These are phyloP conservation scores for Xylariaceae sp. DNA, from an alignment of 2,329 filamentous ascomycete genomes.

Conservation along the genomic window DNA sequence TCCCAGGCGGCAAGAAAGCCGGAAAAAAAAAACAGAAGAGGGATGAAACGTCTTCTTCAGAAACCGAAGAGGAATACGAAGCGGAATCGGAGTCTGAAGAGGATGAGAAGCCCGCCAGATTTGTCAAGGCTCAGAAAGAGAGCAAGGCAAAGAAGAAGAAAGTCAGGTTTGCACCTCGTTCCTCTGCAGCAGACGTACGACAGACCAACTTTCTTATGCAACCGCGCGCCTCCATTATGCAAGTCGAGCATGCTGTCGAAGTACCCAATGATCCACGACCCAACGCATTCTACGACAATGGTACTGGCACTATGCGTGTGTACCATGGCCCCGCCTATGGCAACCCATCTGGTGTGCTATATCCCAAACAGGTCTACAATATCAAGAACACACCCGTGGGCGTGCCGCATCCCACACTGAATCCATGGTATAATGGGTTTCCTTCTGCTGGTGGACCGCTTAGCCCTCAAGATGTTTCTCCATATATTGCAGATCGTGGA, in stretches of 20 bases:
- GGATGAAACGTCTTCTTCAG: neutral
- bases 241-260: conserved; percentile 55
- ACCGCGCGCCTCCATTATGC: conserved; percentile 45
- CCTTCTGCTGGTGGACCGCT: conserved; percentile 18
- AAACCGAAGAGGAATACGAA: conserved; percentile 15
- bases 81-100: conserved; percentile 13
- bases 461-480: conserved; percentile 4
- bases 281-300: conserved; percentile 56
- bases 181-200: conserved; percentile 28
- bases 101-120: conserved; percentile 4
- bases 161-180: conserved; percentile 3
- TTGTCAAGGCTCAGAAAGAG: conserved; percentile 8
- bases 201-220: conserved; percentile 46
- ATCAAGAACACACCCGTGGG: conserved; percentile 37
- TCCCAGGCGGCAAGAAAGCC: conserved; percentile 11
- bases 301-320: conserved; percentile 49
- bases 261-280: conserved; percentile 49
- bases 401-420: conserved; percentile 40
- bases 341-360: conserved; percentile 44
- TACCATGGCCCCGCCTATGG: conserved; percentile 56
- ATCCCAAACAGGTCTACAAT: conserved; percentile 37
- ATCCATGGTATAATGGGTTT: conserved; percentile 42
- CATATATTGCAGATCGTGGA: neutral
- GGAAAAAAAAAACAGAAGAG: conserved; percentile 5
- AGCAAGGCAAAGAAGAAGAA: conserved; percentile 8